Conservation (phyloP, 768 basidiomycete genomes). For the Lactarius evosmus region DNA sequence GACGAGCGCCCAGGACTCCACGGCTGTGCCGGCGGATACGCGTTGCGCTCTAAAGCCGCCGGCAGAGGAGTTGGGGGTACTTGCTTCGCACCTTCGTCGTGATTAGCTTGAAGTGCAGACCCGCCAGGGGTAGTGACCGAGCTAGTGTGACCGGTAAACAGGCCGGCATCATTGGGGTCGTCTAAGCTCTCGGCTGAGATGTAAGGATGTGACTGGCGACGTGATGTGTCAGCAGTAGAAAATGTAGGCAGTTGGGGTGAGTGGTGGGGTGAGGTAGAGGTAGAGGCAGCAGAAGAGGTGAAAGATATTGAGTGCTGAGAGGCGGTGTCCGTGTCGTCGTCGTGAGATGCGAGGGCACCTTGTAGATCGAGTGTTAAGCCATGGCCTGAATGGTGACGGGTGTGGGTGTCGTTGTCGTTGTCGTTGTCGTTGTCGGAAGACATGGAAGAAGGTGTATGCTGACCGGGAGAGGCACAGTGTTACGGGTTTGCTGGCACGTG, state of each 20-base stretch:
- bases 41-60: conserved; percentile 29
- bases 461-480: background rate
- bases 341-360: conserved; percentile 36
- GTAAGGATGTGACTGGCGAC: conserved; percentile 45
- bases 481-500: background rate
- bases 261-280: conserved; percentile 51
- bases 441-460: conserved; percentile 5
- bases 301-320: conserved; percentile 77
- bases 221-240: conserved; percentile 25
- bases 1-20: conserved; percentile 49
- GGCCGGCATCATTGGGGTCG: conserved; percentile 17
- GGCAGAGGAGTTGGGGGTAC: conserved; percentile 17
- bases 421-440: conserved; percentile 25
- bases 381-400: background rate
- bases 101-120: background rate
- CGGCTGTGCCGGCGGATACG: conserved; percentile 58
- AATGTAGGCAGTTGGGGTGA: conserved; percentile 31
- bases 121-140: conserved; percentile 19
- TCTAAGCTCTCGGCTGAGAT: conserved; percentile 25
- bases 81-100: conserved; percentile 9
- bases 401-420: background rate
- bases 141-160: conserved; percentile 15
- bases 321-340: conserved; percentile 69
- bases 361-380: conserved; percentile 22
- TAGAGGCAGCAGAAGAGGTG: conserved; percentile 58